Evolutionary conservation across 192 early-diverging fungal species (phyloP).

Genomic region (Diversispora epigaea): DNA sequence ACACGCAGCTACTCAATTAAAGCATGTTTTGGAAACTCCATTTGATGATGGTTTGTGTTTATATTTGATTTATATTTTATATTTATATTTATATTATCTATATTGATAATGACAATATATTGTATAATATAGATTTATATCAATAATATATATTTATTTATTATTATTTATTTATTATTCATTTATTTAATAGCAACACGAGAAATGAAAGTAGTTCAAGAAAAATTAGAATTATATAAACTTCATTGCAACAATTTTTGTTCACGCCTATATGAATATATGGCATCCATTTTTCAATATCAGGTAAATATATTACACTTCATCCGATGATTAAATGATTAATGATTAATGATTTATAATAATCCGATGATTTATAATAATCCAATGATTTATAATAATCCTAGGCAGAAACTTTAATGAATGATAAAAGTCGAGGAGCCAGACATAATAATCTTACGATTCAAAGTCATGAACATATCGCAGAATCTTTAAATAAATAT

Average conservation of each 20-base stretch:
- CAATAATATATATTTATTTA: background rate
- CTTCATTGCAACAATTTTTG: conserved; percentile 66
- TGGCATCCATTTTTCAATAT: conserved; percentile 64
- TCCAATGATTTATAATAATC: background rate
- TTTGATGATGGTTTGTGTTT: conserved; percentile 50
- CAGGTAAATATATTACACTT: conserved; percentile 42
- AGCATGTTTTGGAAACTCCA: conserved; percentile 62
- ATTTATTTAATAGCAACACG: conserved; percentile 27
- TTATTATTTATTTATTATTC: too few relatives aligned
- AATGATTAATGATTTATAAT: too few relatives aligned
- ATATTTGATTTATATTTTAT: too few relatives aligned
- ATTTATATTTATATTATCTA: too few relatives aligned
- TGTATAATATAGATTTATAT: background rate
- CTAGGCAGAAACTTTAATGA: conserved; percentile 49
- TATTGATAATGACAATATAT: background rate
- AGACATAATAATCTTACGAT: conserved; percentile 45
- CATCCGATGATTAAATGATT: background rate
- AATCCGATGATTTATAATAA: too few relatives aligned
- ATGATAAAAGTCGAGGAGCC: conserved; percentile 50
- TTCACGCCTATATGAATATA: conserved; percentile 59
- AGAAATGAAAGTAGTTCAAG: conserved; percentile 57
- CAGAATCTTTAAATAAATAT: conserved; percentile 64
- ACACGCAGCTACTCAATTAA: conserved; percentile 64
- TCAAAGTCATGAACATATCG: conserved; percentile 58
- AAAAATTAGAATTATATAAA: conserved; percentile 66